Conservation (phyloP, 2,329 filamentous ascomycete species). For the Aspergillus novofumigatus region DNA sequence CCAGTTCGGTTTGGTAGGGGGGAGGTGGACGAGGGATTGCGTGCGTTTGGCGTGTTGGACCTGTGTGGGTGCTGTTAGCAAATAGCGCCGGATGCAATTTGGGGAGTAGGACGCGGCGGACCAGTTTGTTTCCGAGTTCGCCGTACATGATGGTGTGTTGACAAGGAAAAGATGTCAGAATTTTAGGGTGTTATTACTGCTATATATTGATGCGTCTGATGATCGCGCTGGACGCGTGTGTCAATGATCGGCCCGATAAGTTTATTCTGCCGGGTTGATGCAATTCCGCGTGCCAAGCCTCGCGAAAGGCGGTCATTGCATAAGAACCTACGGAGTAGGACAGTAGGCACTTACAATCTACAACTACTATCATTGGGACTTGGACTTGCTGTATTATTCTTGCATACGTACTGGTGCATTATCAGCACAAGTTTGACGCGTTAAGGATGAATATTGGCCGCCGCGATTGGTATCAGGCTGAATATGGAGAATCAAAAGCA, state of each 20-base stretch:
- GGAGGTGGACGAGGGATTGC: constrained; percentile 82
- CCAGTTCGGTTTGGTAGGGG: constrained; percentile 86
- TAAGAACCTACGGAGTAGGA: neutral
- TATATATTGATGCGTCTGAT: neutral
- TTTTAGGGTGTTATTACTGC: neutral
- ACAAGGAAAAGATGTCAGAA: too few relatives aligned
- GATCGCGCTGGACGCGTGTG: neutral
- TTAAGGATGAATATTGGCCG: too few relatives aligned
- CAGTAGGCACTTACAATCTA: neutral
- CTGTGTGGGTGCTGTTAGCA: constrained; percentile 49
- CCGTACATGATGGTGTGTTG: constrained; percentile 65
- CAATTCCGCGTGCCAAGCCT: neutral
- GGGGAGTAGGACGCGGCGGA: constrained; percentile 37
- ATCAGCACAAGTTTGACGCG: neutral
- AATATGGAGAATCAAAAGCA: too few relatives aligned
- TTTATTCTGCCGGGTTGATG: neutral
- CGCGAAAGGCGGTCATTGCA: neutral
- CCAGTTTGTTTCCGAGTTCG: constrained; percentile 80
- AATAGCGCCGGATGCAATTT: neutral
- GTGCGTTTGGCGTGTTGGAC: constrained; percentile 95
- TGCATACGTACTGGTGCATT: neutral
- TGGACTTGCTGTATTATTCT: too few relatives aligned
- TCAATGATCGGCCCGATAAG: neutral
- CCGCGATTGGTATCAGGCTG: too few relatives aligned
- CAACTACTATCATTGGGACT: neutral